Conservation (phyloP, 2,329 filamentous ascomycete genomes). For the Hymenoscyphus infarciens region DNA sequence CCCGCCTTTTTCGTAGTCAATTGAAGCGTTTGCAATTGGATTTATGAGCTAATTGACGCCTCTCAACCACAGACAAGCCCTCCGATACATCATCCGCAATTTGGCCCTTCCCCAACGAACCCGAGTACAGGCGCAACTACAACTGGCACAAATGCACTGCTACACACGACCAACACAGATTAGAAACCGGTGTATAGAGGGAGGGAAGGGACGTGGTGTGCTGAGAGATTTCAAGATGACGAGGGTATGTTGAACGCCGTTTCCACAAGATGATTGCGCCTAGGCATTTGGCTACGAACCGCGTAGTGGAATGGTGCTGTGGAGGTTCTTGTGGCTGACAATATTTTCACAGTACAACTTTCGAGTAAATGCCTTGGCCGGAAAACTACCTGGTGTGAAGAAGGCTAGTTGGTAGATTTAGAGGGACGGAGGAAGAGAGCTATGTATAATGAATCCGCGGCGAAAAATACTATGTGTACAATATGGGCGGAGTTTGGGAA, state of each 20-base stretch:
- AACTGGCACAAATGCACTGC: conserved; percentile 91
- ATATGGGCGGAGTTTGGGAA: not conserved
- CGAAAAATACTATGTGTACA: not conserved
- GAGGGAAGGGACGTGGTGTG: conserved; percentile 87
- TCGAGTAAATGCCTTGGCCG: conserved; percentile 80
- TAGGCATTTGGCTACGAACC: not conserved
- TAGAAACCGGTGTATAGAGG: conserved; percentile 86
- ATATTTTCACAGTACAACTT: conserved; percentile 74
- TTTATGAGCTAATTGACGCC: not conserved
- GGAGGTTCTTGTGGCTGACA: conserved; percentile 23
- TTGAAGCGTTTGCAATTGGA: not conserved
- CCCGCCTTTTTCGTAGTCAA: not conserved
- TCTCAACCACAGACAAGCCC: conserved; percentile 66
- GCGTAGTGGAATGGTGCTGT: not conserved
- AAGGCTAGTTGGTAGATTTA: conserved; percentile 85
- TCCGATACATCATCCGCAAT: conserved; percentile 91
- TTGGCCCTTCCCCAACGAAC: conserved; percentile 76
- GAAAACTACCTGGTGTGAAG: conserved; percentile 85
- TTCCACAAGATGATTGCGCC: not conserved
- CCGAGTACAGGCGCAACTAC: conserved; percentile 87
- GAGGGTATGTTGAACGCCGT: conserved; percentile 61
- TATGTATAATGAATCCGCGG: too few relatives aligned
- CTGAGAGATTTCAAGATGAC: conserved; percentile 89
- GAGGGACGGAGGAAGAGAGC: not conserved
- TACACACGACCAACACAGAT: conserved; percentile 94